Base-by-base conservation (phyloP, 2,329 filamentous ascomycete genomes). In the Cladophialophora exuberans region DNA sequence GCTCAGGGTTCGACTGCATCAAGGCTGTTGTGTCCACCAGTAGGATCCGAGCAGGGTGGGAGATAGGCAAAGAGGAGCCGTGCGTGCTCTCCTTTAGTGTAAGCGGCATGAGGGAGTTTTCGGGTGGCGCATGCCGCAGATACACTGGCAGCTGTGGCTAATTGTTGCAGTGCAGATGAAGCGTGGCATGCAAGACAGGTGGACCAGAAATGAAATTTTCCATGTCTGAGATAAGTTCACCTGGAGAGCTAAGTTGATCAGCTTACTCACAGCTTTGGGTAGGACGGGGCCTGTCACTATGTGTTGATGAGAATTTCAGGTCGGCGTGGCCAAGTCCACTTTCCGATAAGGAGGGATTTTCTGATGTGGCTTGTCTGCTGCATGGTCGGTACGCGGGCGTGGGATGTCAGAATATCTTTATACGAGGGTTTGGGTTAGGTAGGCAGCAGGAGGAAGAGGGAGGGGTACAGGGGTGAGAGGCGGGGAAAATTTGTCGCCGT, bases 101-200 rank as follows among this genome's bases (percentile, higher is more conserved):
- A 4, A 43, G 36, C 26, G 28, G 13, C 25, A 38, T 44, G 42
- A 48, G 52, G 51, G 45, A 48, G 25, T 26, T 48, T 58, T 52
- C 50, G 56, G 52, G 56, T 55, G 56, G 56, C 56, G 47, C 23
- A 47, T 45, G 39, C 46, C n/a, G n/a, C n/a, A n/a, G n/a, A n/a
- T n/a, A n/a, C n/a, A n/a, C n/a, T n/a, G n/a, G 35, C 25, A 20
- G 10, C 22, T 52, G 51, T 54, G 56, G 56, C 56, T 52, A 51
- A 52, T 47, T 45, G 55, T 58, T 54, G 51, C 55, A 33, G 23
- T 41, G 55, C 51, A 58, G 56, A 54, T n/a, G n/a, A n/a, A n/a
- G n/a, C n/a, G 55, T 57, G 50, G 44, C 35, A 58, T 58, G 56
- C 43, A 39, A 11, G 17, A 20, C 30, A 28, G 39, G 51, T 58